These are phyloP conservation scores for Macadamia integrifolia DNA, from an alignment of 164 flowering plant species.

Conservation along the genomic window DNA sequence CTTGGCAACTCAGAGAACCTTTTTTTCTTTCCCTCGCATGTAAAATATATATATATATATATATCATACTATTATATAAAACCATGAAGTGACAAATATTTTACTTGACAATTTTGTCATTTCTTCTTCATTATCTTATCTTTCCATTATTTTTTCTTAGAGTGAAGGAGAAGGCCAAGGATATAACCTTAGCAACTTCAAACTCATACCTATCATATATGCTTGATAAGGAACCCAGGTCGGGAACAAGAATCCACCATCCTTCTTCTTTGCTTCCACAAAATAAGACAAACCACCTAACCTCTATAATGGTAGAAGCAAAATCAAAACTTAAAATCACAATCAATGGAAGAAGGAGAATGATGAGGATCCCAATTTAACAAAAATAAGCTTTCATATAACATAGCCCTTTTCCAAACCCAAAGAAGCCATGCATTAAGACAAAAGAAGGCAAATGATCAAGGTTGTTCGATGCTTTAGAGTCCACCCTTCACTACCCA, in stretches of 20 bases:
- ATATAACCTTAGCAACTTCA: neutral
- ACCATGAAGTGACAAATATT: no score
- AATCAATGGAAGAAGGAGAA: slow-evolving; percentile 6
- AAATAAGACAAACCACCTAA: slow-evolving; percentile 92
- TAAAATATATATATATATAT: no score
- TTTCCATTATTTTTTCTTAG: no score
- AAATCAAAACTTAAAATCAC: no score
- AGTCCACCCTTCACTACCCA: slow-evolving; percentile 18
- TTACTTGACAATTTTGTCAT: no score
- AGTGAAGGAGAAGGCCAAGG: no score
- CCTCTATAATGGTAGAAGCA: slow-evolving; percentile 35
- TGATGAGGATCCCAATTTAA: slow-evolving; percentile 1
- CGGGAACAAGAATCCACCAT: slow-evolving; percentile 89
- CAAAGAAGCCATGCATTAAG: slow-evolving; percentile 94
- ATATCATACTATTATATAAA: no score
- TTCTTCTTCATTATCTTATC: no score
- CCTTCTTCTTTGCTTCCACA: slow-evolving; percentile 97
- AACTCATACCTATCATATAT: slow-evolving; percentile 71
- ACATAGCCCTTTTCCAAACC: slow-evolving; percentile 96
- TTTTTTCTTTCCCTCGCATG: no score
- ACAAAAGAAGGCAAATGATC: slow-evolving; percentile 79
- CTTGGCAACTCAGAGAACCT: no score
- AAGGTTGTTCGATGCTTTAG: slow-evolving; percentile 6
- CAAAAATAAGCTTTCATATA: neutral
- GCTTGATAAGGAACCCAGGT: slow-evolving; percentile 94